Conservation (phyloP, 495 filamentous ascomycete species). For the Talaromyces nanjingensis region DNA sequence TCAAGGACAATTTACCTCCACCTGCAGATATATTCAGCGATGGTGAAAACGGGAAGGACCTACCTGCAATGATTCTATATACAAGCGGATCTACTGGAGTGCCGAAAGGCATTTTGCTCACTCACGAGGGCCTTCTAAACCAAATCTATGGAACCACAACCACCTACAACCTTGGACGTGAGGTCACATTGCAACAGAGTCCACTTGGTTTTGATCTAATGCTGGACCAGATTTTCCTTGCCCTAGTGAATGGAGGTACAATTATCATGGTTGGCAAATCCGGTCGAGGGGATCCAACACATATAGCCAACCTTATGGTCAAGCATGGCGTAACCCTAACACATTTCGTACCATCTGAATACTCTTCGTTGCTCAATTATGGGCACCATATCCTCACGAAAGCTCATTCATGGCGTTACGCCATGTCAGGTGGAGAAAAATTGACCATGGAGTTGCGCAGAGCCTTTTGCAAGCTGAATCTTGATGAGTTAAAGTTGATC, state of each 20-base stretch:
- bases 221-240: slow-evolving; percentile 25
- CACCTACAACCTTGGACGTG: slow-evolving; percentile 11
- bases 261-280: slow-evolving; percentile 20
- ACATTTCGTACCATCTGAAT: slow-evolving; percentile 35
- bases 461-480: slow-evolving; percentile 18
- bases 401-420: not conserved
- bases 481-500: slow-evolving; percentile 16
- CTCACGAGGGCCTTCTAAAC: slow-evolving; percentile 23
- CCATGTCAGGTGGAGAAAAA: slow-evolving; percentile 18
- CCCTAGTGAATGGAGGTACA: slow-evolving; percentile 24
- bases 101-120: slow-evolving; percentile 31
- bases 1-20: not conserved
- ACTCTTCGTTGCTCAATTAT: slow-evolving; percentile 25
- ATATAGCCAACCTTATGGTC: slow-evolving; percentile 25
- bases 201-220: slow-evolving; percentile 33
- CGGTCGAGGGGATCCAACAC: slow-evolving; percentile 25
- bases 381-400: slow-evolving; percentile 10
- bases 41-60: not conserved
- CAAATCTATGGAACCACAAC: slow-evolving; percentile 11
- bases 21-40: not conserved
- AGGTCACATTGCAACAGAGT: slow-evolving; percentile 37
- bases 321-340: slow-evolving; percentile 29
- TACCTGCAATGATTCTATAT: slow-evolving; percentile 30
- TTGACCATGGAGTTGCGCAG: slow-evolving; percentile 12
- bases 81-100: slow-evolving; percentile 33